Base-by-base conservation (phyloP, 1,284 basidiomycete species). In the Irpex rosettiformis region DNA sequence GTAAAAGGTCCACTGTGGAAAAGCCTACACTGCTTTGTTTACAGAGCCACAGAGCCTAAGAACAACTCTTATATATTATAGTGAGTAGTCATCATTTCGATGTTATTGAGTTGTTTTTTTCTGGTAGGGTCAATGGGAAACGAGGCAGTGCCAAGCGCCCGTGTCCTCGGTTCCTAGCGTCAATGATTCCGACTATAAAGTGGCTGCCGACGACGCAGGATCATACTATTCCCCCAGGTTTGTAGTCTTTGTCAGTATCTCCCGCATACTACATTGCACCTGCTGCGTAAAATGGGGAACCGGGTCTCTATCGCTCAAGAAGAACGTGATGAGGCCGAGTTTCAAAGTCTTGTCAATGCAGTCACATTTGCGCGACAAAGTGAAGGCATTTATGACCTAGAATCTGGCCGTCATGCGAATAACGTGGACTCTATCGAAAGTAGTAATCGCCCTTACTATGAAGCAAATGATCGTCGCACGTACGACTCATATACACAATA, bases 261-360 rank as follows among this genome's bases (percentile, higher is more conserved):
- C 27, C 49, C 33, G 18, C 37, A 21, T 13, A 27, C 27, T 30
- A 29, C 2, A 10, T 24, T 37, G n/a, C 11, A 10, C 11, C 21
- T 24, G 18, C n/a, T 6, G n/a, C n/a, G n/a, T n/a, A 25, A 43
- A 56, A 59, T 59, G 58, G 58, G 58, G 7, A 59, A 59, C 30
- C 43, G 37, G 11, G 13, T 56, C 18, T 59, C 58, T 21, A 28
- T 59, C 13, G 43, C 54, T 4, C 47, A 56, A 43, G 54, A 56
- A 3, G 47, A 56, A 25, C 54, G 22, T 5, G 54, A 59, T 25
- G 58, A 59, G 24, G 54, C 45, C 8, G 58, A 59, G 30, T 59
- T 28, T 18, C 43, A 49, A 33, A 11, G 10, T 25, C 30, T 54
- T 16, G 52, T 30, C 13, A 22, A 37, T 8, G 52, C 25, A 7